A percentile compares a stretch with the other conserved stretches of the same genome.
Conservation (phyloP, 192 early-diverging fungal genomes). For the Backusella liffmaniae region DNA sequence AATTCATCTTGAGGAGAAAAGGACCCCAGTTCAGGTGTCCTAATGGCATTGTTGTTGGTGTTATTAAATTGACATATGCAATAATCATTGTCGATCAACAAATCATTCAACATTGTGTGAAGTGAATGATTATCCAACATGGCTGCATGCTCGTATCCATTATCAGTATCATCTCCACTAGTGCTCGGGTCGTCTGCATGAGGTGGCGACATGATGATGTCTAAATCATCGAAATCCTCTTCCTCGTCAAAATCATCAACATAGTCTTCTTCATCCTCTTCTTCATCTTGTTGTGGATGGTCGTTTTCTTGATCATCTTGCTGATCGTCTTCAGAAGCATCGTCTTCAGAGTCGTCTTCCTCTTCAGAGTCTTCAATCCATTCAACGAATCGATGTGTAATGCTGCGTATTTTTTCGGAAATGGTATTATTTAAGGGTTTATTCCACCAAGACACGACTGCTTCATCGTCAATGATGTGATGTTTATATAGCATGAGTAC, state of each 20-base stretch:
- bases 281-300: not conserved
- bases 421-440: conserved; percentile 16
- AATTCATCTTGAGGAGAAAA: not conserved
- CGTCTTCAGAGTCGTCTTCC: conserved; percentile 25
- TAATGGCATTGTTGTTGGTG: not conserved
- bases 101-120: not conserved
- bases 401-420: conserved; percentile 19
- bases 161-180: conserved; percentile 7
- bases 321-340: not conserved
- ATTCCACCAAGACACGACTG: conserved; percentile 45
- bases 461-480: conserved; percentile 45
- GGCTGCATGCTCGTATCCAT: not conserved
- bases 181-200: not conserved
- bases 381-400: conserved; percentile 37
- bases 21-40: not conserved
- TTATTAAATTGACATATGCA: conserved; percentile 11
- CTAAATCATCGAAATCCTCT: conserved; percentile 18
- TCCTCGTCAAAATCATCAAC: not conserved
- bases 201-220: not conserved
- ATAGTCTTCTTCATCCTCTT: not conserved
- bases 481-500: conserved; percentile 46
- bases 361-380: conserved; percentile 30
- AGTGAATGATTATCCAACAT: not conserved
- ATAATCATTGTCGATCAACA: conserved; percentile 1
- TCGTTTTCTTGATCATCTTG: not conserved